phyloP scores from a whole-genome alignment of 257 asterid species.

The Scutellaria baicalensis region DNA sequence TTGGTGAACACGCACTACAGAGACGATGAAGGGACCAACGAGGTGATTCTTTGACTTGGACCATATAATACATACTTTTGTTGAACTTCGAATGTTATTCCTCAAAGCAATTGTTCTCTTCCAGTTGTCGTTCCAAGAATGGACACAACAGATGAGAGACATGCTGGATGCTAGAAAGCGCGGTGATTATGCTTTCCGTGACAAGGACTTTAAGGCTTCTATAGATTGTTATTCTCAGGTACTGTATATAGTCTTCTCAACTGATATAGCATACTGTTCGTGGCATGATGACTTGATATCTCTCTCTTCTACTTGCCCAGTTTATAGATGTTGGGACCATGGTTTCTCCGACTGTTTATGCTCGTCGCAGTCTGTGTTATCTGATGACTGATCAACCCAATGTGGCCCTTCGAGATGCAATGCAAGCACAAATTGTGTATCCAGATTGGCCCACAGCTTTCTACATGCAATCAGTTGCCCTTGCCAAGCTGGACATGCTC shows the following conservation, averaged over 20 bases:
- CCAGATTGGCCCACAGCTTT: constrained; percentile 89
- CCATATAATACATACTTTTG: not conserved
- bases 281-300: not conserved
- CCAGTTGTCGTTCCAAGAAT: constrained; percentile 51
- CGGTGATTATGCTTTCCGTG: constrained; percentile 79
- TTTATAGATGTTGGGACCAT: constrained; percentile 78
- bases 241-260: not conserved
- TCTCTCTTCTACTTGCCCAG: constrained; percentile 23
- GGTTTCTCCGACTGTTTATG: constrained; percentile 87
- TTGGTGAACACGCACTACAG: constrained; percentile 33
- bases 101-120: not conserved
- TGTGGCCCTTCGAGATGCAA: constrained; percentile 79
- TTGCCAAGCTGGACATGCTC: constrained; percentile 82
- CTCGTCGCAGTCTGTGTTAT: constrained; percentile 80
- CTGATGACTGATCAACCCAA: constrained; percentile 86
- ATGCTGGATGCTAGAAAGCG: constrained; percentile 80
- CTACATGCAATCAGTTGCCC: constrained; percentile 91
- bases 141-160: constrained; percentile 85
- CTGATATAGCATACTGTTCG: not conserved
- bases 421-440: constrained; percentile 81
- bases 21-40: constrained; percentile 50
- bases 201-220: constrained; percentile 74
- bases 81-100: not conserved
- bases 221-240: constrained; percentile 75
- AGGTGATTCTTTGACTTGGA: constrained; percentile 19